Evolutionary conservation across 2,329 filamentous ascomycete species (phyloP).

Genomic region (Cladosporium sp.): DNA sequence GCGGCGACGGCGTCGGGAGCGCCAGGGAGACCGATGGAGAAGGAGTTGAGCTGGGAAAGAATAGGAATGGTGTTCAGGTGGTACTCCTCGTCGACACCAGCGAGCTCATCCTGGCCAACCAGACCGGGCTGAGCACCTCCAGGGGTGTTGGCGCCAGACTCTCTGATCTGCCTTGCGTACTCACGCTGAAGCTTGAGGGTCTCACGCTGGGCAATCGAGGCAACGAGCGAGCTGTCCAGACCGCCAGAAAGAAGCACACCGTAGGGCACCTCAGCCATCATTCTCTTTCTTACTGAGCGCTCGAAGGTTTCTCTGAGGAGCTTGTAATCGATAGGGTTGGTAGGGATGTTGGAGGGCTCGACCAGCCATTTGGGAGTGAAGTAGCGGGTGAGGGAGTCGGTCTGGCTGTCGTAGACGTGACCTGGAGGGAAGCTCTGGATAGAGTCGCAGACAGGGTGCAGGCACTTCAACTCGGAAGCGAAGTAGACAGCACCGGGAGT

Average conservation of each 20-base stretch:
- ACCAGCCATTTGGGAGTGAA: constrained; percentile 85
- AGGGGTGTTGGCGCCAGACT: constrained; percentile 27
- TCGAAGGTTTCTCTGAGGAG: constrained; percentile 76
- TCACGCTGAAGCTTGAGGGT: constrained; percentile 65
- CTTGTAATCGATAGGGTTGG: constrained; percentile 78
- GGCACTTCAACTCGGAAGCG: constrained; percentile 91
- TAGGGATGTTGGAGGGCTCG: constrained; percentile 74
- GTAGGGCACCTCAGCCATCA: constrained; percentile 99
- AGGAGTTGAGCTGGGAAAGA: constrained; percentile 93
- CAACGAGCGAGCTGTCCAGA: constrained; percentile 90
- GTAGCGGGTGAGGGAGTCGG: constrained; percentile 78
- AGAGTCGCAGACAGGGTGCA: constrained; percentile 91
- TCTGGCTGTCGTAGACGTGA: constrained; percentile 93
- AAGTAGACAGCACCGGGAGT: constrained; percentile 88
- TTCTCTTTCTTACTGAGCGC: constrained; percentile 85
- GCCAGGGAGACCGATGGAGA: constrained; percentile 92
- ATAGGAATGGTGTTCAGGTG: constrained; percentile 84
- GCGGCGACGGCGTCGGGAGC: constrained; percentile 91
- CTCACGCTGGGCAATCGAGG: constrained; percentile 91
- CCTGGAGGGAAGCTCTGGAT: constrained; percentile 92
- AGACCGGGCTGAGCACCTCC: constrained; percentile 35
- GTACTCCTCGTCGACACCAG: constrained; percentile 92
- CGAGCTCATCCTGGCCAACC: constrained; percentile 58
- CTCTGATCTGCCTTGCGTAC: constrained; percentile 35
- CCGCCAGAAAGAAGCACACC: constrained; percentile 93